Conservation (phyloP, 805 yeast species). For the Cyberlindnera maritima region DNA sequence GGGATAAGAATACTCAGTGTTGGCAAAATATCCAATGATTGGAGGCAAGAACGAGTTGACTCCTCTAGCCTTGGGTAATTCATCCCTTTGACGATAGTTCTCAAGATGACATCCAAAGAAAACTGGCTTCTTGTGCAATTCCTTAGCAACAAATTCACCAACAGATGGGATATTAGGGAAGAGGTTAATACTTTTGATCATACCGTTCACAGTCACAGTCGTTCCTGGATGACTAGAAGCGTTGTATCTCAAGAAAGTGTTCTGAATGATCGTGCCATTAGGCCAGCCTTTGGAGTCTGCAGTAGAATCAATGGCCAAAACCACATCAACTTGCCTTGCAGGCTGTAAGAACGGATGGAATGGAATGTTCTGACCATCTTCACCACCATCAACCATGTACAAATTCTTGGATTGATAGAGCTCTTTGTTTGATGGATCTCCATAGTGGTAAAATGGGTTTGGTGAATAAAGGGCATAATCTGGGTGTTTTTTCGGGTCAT, state of each 20-base stretch:
- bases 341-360: conserved; percentile 61
- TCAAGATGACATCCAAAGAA: conserved; percentile 70
- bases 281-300: conserved; percentile 55
- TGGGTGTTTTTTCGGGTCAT: conserved; percentile 38
- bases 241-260: conserved; percentile 28
- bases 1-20: conserved; percentile 37
- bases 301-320: conserved; percentile 60
- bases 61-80: conserved; percentile 12
- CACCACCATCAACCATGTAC: conserved; percentile 77
- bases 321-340: conserved; percentile 56
- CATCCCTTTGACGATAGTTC: conserved; percentile 13
- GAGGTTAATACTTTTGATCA: conserved; percentile 36
- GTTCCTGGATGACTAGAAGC: conserved; percentile 17
- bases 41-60: conserved; percentile 42
- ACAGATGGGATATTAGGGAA: conserved; percentile 66
- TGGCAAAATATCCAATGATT: conserved; percentile 50
- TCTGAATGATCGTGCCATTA: conserved; percentile 51
- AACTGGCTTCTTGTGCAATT: conserved; percentile 58
- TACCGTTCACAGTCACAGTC: conserved; percentile 39
- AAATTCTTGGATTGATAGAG: conserved; percentile 31
- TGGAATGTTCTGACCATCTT: conserved; percentile 73
- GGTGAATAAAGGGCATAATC: conserved; percentile 63
- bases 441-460: conserved; percentile 51
- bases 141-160: conserved; percentile 42
- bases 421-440: conserved; percentile 18